Percentiles rank a stretch among this genome's conserved stretches.
phyloP scores from a whole-genome alignment of 2,329 filamentous ascomycete genomes.

The Juglanconis sp. region DNA sequence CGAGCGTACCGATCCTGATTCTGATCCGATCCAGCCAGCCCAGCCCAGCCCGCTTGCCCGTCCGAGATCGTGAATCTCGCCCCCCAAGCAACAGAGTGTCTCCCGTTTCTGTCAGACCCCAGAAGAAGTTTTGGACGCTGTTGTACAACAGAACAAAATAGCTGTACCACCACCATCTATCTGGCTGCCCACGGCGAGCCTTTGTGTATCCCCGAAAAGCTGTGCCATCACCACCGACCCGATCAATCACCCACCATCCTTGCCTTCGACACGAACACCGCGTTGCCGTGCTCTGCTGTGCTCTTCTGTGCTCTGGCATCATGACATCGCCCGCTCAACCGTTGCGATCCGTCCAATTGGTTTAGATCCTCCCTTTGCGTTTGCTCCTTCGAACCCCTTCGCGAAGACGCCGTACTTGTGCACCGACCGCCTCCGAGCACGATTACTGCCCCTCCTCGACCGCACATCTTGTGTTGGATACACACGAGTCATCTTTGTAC shows the following conservation, averaged over 20 bases:
- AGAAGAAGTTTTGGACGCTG: neutral
- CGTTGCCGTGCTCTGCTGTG: constrained; percentile 4
- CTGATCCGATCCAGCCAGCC: neutral
- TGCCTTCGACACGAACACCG: neutral
- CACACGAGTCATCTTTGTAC: constrained; percentile 3
- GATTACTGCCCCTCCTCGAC: neutral
- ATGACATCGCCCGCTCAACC: constrained; percentile 12
- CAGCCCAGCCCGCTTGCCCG: neutral
- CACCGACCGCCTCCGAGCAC: neutral
- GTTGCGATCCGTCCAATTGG: constrained; percentile 10
- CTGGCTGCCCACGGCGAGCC: constrained; percentile 1
- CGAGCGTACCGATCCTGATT: constrained; percentile 5
- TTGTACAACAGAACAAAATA: neutral
- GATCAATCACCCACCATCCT: neutral
- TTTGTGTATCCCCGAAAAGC: neutral
- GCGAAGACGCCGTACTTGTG: neutral
- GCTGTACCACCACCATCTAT: constrained; percentile 7
- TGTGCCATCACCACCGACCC: neutral
- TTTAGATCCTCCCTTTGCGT: constrained; percentile 7
- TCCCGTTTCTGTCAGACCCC: neutral
- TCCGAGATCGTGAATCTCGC: neutral
- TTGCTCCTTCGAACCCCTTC: neutral
- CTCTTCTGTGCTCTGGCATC: constrained; percentile 13
- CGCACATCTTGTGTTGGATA: constrained; percentile 2
- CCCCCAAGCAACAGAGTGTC: neutral